Base-by-base conservation (phyloP, 2,329 filamentous ascomycete genomes). In the Trichoderma endophyticum region DNA sequence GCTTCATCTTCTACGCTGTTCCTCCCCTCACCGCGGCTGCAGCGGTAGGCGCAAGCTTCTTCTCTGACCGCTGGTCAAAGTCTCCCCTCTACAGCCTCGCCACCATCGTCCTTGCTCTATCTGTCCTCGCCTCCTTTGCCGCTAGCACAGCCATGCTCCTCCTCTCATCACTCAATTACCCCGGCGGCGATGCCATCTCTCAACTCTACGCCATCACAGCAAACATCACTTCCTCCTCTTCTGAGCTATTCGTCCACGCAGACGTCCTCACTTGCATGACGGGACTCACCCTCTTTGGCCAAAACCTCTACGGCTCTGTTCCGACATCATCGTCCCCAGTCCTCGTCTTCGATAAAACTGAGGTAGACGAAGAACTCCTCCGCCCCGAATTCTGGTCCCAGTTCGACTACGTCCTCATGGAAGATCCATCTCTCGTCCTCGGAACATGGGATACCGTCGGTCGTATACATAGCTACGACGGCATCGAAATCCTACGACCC, bases 1-100 rank as follows among this genome's bases (percentile, higher is more conserved):
- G 96, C 21, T 99, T 99, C 84, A 91, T 99, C 76, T 90, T 98
- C 77, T 98, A 98, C 82, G 87, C 90, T 67, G 86, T 97, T 28
- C 96, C 96, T 0, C 86, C 91, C 0, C 84, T 98, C 34, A 97
- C 95, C 0, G 92, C 91, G 12, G 88, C 91, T 3, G 91, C 94
- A 0, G 91, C 93, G 3, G 86, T 93, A 5, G 91, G 90, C 24
- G 93, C 94, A 15, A 88, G 89, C 71, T 91, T 90, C 81, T 83
- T 97, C 74, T 92, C 89, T 82, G 86, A 84, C 1, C 90, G 91
- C 54, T 84, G 88, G n/a, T 78, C 83, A 6, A 95, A 94, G 79
- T 88, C 87, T 1, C 18, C 84, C 3, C 32, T 88, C 39, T 90
- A 91, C 77, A 79, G 82, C 6, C 62, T 91, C 1, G 80, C 89